A percentile compares a stretch with the other conserved stretches of the same genome.
Evolutionary conservation across 352 stramenopile species (phyloP).

Genomic region (Phytophthora syringae): DNA sequence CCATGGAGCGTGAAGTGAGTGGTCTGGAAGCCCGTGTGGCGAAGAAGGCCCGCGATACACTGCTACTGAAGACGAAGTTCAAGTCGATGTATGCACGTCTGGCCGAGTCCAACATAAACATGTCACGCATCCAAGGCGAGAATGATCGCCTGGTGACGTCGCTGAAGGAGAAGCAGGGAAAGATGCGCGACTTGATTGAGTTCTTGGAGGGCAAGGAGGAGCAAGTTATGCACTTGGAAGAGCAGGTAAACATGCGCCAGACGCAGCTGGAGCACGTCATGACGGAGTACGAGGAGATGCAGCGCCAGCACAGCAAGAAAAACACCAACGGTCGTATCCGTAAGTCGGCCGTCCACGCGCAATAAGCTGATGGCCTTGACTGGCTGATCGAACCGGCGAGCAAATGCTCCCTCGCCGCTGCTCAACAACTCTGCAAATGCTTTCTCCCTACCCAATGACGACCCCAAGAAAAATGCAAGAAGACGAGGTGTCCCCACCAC

Average conservation of each 20-base stretch:
- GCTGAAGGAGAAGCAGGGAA: constrained; percentile 64
- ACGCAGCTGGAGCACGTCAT: constrained; percentile 60
- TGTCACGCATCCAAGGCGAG: constrained; percentile 61
- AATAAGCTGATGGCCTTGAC: constrained; percentile 18
- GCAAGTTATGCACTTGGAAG: constrained; percentile 67
- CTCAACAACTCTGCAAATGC: neutral
- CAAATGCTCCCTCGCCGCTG: neutral
- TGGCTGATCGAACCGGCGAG: constrained; percentile 13
- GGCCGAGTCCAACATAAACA: constrained; percentile 48
- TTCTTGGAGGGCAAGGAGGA: constrained; percentile 73
- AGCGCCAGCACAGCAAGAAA: constrained; percentile 31
- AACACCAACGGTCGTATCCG: constrained; percentile 5
- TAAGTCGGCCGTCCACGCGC: constrained; percentile 16
- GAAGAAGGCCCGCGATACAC: constrained; percentile 59
- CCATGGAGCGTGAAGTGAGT: constrained; percentile 77
- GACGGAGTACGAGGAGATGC: constrained; percentile 38
- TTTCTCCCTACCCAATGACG: constrained; percentile 24
- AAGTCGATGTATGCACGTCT: constrained; percentile 60
- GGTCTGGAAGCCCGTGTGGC: constrained; percentile 59
- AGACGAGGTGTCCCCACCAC: constrained; percentile 30
- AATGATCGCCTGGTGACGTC: constrained; percentile 56
- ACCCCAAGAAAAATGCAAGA: constrained; percentile 40
- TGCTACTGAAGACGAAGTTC: constrained; percentile 65
- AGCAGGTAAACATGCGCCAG: constrained; percentile 61
- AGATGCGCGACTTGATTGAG: constrained; percentile 60